Evolutionary conservation across 2,329 filamentous ascomycete genomes (phyloP).

Genomic region (Westerdykella ornata): DNA sequence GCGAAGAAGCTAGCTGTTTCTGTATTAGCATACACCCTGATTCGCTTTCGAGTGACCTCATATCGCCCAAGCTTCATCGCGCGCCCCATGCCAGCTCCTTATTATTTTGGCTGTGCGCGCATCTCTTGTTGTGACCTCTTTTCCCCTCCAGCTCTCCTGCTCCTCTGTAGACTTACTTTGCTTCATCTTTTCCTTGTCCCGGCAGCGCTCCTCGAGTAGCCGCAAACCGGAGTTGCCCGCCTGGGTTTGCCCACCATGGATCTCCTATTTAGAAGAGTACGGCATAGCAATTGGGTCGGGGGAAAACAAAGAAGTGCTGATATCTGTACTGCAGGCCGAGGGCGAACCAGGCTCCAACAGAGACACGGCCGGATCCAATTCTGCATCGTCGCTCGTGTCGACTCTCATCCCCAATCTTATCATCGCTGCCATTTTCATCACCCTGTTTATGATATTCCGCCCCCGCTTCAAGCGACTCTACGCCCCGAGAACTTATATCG

Average conservation of each 20-base stretch:
- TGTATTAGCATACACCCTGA: too few species aligned
- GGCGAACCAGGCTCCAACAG: conserved; percentile 12
- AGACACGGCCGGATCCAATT: conserved; percentile 41
- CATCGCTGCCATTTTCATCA: conserved; percentile 24
- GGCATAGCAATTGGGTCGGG: background rate
- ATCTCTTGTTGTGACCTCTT: too few species aligned
- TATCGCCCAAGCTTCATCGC: too few species aligned
- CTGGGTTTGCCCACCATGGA: conserved; percentile 8
- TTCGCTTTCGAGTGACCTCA: too few species aligned
- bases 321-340: conserved; percentile 7
- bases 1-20: too few species aligned
- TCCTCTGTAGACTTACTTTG: background rate
- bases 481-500: conserved; percentile 43
- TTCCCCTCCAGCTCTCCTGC: background rate
- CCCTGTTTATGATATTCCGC: conserved; percentile 40
- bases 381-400: conserved; percentile 38
- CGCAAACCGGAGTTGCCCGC: background rate
- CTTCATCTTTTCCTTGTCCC: background rate
- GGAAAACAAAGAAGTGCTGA: conserved; percentile 3
- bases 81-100: too few species aligned
- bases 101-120: too few species aligned
- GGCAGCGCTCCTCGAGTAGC: background rate
- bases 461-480: conserved; percentile 41
- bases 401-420: conserved; percentile 29
- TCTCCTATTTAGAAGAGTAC: background rate